Evolutionary conservation across 257 asterid species (phyloP), one percentile per base, ranked within the genome.

Genomic region (Sherardia arvensis): DNA sequence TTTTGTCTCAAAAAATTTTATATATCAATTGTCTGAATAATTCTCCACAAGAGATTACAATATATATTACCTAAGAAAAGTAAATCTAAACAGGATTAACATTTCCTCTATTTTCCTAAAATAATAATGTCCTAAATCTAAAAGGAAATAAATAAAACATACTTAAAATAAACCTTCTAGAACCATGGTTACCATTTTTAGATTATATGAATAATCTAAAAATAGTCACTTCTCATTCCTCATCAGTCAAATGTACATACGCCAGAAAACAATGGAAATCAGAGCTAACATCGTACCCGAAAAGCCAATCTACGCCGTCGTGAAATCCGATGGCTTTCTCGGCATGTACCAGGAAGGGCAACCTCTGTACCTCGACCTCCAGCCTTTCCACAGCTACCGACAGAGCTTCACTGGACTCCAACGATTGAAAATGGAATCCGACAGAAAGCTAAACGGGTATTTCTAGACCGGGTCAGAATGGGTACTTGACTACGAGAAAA

Each of bases 381-480:
- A 82, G 61, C 61, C 97, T 3, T 89, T 92, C 81, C 82, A 77
- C 79, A 85, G 84, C 30, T 92, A 77, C 32, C 96, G 83, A 71
- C 85, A 76, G 62, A 76, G 74, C 11, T 59, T 70, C 2, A 33
- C 85, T 25, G 97, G 95, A 1, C 71, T 68, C 5, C 84, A 90
- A 20, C 86, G 97, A 77, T 68, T 92, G 67, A 77, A 76, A 3
- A 20, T 92, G 25, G 97, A 92, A 69, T 71, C 89, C 25, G 97
- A 92, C 5, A 96, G 97, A 0, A 87, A 92, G 27, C 61, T 92
- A 0, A 87, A 81, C 53, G 99, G 85, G 0, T 92, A 87, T 59
- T 92, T 80, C 75, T 92, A 97, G 99, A 73, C 83, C 73, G 99
- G 99, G 76, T 76, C 93, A 27, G 62, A 45, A 32, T 92, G 99